These are phyloP conservation scores for Cenchrus purpureus DNA, from an alignment of 176 grass and related monocot species.

Conservation along the genomic window DNA sequence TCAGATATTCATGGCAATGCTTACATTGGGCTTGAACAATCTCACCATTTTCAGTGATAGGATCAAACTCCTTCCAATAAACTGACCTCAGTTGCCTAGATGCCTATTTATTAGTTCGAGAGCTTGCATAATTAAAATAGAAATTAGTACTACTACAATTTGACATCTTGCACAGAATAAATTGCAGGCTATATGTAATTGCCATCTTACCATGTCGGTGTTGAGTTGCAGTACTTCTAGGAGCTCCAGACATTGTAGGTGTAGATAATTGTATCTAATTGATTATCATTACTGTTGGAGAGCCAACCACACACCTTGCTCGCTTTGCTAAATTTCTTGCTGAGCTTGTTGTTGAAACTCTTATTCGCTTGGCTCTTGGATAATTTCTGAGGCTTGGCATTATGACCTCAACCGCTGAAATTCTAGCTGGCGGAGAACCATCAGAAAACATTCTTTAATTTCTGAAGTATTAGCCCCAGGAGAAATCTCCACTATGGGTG, in stretches of 20 bases:
- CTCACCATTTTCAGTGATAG: not conserved
- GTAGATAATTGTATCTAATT: not conserved
- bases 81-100: not conserved
- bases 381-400: not conserved
- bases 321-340: not conserved
- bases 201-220: not conserved
- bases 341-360: too few relatives aligned
- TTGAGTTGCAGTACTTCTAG: not conserved
- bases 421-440: not conserved
- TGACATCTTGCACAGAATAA: not conserved
- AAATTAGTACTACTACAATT: not conserved
- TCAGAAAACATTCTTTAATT: too few relatives aligned
- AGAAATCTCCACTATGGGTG: too few relatives aligned
- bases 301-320: not conserved
- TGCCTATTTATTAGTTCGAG: not conserved
- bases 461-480: not conserved
- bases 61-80: not conserved
- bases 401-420: not conserved
- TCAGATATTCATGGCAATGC: not conserved
- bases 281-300: not conserved
- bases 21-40: not conserved
- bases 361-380: not conserved
- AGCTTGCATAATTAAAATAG: not conserved
- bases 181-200: not conserved
- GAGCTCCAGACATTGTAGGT: not conserved